Evolutionary conservation across 169 alveolate genomes (phyloP).

Genomic region (Plasmodium coatneyi): DNA sequence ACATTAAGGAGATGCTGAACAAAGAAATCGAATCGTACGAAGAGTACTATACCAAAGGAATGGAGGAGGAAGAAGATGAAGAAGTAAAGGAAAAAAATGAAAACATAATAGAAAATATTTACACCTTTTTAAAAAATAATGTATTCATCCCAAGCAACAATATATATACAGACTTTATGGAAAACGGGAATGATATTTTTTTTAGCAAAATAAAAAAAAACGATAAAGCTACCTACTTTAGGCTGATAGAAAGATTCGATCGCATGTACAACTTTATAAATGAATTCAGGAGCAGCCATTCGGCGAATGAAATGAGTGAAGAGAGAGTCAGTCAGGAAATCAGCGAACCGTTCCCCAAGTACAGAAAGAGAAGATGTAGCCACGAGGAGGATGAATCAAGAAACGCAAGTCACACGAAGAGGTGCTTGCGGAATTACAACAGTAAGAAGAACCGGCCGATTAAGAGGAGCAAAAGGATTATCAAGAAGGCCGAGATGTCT

Average conservation of each 20-base stretch:
- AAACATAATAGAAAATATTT: constrained; percentile 30
- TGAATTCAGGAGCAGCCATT: constrained; percentile 43
- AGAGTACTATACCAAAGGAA: background rate
- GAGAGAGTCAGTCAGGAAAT: constrained; percentile 6
- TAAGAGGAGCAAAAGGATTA: constrained; percentile 38
- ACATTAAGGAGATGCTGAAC: constrained; percentile 42
- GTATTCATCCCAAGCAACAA: constrained; percentile 61
- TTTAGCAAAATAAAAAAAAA: constrained; percentile 58
- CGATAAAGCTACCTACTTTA: constrained; percentile 53
- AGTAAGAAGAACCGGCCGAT: background rate
- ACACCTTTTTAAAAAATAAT: constrained; percentile 46
- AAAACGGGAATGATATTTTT: constrained; percentile 72
- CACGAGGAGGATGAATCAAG: constrained; percentile 25
- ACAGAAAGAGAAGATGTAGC: constrained; percentile 19
- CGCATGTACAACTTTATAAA: constrained; percentile 66
- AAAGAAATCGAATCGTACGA: constrained; percentile 43
- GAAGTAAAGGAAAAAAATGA: background rate
- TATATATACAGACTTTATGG: constrained; percentile 64
- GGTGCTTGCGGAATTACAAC: constrained; percentile 10
- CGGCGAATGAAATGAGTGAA: background rate
- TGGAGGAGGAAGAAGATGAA: constrained; percentile 1
- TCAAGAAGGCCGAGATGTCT: constrained; percentile 21
- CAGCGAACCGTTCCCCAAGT: constrained; percentile 2
- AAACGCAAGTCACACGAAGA: background rate
- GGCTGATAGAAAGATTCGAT: constrained; percentile 63